phyloP scores from a whole-genome alignment of 2,329 filamentous ascomycete genomes.

The Passalora sequoiae region DNA sequence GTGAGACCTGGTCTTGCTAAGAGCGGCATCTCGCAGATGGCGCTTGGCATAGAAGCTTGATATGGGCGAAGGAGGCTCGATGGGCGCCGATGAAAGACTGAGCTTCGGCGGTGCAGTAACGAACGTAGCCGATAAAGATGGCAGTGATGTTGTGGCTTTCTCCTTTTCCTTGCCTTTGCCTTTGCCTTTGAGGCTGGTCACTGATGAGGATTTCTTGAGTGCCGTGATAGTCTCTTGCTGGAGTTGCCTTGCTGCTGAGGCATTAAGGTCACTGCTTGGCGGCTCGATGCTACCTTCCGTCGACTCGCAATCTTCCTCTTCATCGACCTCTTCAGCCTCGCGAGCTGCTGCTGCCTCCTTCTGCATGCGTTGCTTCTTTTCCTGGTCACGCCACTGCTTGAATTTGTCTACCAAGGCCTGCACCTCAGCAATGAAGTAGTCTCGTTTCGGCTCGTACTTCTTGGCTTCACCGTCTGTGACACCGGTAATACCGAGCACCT shows the following conservation, averaged over 20 bases:
- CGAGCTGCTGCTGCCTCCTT: constrained; percentile 60
- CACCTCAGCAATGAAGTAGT: constrained; percentile 80
- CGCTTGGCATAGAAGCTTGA: constrained; percentile 81
- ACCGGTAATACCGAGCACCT: constrained; percentile 81
- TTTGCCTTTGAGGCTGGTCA: constrained; percentile 29
- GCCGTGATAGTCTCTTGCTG: constrained; percentile 63
- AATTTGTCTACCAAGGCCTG: constrained; percentile 82
- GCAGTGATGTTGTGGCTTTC: constrained; percentile 15
- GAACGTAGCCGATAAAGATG: constrained; percentile 15
- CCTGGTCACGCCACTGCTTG: constrained; percentile 78
- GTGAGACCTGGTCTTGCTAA: constrained; percentile 67
- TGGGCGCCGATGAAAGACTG: constrained; percentile 27
- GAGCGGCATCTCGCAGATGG: constrained; percentile 71
- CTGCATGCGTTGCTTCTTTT: constrained; percentile 74
- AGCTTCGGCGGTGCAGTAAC: constrained; percentile 19
- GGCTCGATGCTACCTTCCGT: constrained; percentile 44
- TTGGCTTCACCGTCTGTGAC: constrained; percentile 82
- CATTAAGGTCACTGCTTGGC: constrained; percentile 66
- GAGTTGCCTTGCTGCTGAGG: constrained; percentile 67
- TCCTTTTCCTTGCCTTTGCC: constrained; percentile 35
- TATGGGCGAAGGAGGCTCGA: constrained; percentile 46
- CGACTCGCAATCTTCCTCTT: constrained; percentile 36
- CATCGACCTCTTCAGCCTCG: constrained; percentile 44
- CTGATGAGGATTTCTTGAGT: constrained; percentile 30
- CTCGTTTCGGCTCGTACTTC: constrained; percentile 77